Conservation (phyloP, 1,284 basidiomycete genomes). For the Trichosporon faecale region DNA sequence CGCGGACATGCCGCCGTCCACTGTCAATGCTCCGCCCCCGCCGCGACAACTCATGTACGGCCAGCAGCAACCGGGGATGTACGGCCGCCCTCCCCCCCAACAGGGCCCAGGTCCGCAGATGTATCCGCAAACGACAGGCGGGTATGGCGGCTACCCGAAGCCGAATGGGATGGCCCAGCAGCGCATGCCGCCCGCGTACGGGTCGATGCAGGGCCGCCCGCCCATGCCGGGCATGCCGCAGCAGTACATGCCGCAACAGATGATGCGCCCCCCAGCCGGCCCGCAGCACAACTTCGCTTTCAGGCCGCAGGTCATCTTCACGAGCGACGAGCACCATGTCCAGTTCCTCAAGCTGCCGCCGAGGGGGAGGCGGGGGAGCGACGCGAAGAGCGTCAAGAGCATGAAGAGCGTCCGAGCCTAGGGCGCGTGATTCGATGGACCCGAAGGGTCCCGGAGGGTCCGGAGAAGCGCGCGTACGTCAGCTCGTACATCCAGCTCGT, state of each 20-base stretch:
- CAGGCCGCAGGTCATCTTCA: constrained; percentile 50
- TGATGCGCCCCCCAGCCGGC: constrained; percentile 3
- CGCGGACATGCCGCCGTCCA: constrained; percentile 85
- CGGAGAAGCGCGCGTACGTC: too few species aligned
- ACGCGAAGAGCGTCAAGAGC: constrained; percentile 10
- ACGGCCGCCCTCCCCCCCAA: constrained; percentile 9
- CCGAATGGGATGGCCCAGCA: neutral
- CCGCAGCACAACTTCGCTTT: constrained; percentile 28
- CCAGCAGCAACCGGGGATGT: constrained; percentile 4
- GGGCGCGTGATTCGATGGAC: too few species aligned
- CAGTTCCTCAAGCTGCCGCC: constrained; percentile 50
- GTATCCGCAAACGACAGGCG: neutral
- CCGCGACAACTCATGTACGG: constrained; percentile 39
- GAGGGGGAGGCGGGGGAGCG: constrained; percentile 2
- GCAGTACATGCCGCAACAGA: constrained; percentile 12
- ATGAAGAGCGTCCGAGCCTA: constrained; percentile 61
- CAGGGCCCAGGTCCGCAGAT: too few species aligned
- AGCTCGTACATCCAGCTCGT: too few species aligned
- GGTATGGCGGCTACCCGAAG: neutral
- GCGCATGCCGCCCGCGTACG: constrained; percentile 15
- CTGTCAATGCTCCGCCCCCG: constrained; percentile 42
- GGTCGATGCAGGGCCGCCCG: constrained; percentile 16
- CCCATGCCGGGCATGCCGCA: constrained; percentile 12
- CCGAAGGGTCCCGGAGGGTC: too few species aligned
- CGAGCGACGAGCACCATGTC: constrained; percentile 50